A percentile compares a stretch with the other conserved stretches of the same genome.
phyloP scores from a whole-genome alignment of 768 basidiomycete species.

The Butyriboletus loyo region DNA sequence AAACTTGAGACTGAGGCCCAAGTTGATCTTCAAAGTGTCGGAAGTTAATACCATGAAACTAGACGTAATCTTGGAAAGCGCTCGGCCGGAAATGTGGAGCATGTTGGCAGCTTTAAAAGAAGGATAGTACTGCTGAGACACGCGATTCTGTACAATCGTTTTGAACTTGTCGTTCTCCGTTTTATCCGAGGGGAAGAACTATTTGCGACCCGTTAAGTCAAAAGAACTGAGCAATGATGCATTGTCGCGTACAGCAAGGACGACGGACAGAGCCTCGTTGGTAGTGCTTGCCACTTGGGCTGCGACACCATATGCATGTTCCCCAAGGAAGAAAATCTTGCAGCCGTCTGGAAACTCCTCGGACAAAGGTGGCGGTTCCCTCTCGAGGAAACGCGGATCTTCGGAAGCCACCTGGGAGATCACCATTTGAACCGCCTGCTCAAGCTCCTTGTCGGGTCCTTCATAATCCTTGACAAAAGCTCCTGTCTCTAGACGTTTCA shows the following conservation, averaged over 20 bases:
- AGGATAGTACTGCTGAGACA: conserved; percentile 63
- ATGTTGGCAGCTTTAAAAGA: conserved; percentile 76
- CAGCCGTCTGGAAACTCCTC: conserved; percentile 90
- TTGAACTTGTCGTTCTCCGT: conserved; percentile 79
- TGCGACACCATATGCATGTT: conserved; percentile 93
- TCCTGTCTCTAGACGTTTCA: conserved; percentile 85
- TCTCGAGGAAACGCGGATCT: conserved; percentile 84
- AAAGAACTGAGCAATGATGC: neutral
- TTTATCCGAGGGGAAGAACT: conserved; percentile 89
- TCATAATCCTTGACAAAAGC: conserved; percentile 97
- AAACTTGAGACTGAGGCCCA: conserved; percentile 94
- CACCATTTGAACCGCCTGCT: conserved; percentile 85
- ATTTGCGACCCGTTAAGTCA: conserved; percentile 1
- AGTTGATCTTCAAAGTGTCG: conserved; percentile 78
- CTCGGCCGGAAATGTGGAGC: conserved; percentile 71
- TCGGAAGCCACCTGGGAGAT: conserved; percentile 79
- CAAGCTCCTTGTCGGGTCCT: conserved; percentile 71
- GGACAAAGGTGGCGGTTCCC: conserved; percentile 72
- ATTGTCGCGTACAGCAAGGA: conserved; percentile 67
- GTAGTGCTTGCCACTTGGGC: conserved; percentile 81
- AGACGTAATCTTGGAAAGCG: conserved; percentile 87
- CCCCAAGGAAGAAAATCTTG: conserved; percentile 94
- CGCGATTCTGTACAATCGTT: conserved; percentile 50
- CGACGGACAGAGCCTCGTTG: conserved; percentile 68
- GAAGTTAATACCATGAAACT: conserved; percentile 84